phyloP scores from a whole-genome alignment of 331 rosid species.

The Phaseolus coccineus region DNA sequence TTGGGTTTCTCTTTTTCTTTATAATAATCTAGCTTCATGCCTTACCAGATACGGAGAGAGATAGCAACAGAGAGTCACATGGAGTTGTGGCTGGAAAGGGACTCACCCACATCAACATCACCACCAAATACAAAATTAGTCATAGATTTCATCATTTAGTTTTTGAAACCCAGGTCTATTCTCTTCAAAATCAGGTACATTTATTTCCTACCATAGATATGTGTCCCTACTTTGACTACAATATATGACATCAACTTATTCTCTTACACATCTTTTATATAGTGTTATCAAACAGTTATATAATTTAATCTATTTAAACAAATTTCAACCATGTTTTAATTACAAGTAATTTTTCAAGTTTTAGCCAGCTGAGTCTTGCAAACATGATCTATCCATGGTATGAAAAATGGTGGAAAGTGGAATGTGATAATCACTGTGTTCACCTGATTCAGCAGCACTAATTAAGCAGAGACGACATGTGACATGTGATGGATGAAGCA shows the following conservation, averaged over 20 bases:
- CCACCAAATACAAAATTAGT: slow-evolving; percentile 38
- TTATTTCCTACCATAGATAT: slow-evolving; percentile 5
- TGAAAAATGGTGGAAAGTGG: not conserved
- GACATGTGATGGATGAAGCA: not conserved
- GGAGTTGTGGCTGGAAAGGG: slow-evolving; percentile 62
- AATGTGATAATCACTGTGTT: not conserved
- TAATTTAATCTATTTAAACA: too few relatives aligned
- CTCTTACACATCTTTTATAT: too few relatives aligned
- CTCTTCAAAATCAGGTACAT: not conserved
- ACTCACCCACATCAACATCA: slow-evolving; percentile 57
- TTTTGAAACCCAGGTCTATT: slow-evolving; percentile 52
- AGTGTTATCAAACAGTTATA: too few relatives aligned
- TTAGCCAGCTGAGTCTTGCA: too few relatives aligned
- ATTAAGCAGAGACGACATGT: not conserved
- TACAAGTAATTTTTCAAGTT: too few relatives aligned
- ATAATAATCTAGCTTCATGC: not conserved
- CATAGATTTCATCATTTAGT: slow-evolving; percentile 67
- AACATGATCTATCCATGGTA: too few relatives aligned
- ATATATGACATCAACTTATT: not conserved
- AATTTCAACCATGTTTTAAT: too few relatives aligned
- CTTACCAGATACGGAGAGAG: slow-evolving; percentile 24
- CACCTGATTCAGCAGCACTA: slow-evolving; percentile 4
- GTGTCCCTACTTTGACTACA: not conserved
- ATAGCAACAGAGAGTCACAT: slow-evolving; percentile 48
- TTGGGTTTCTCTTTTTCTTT: not conserved